These are phyloP conservation scores for Daldinia childiae DNA, from an alignment of 495 filamentous ascomycete genomes.

Conservation along the genomic window DNA sequence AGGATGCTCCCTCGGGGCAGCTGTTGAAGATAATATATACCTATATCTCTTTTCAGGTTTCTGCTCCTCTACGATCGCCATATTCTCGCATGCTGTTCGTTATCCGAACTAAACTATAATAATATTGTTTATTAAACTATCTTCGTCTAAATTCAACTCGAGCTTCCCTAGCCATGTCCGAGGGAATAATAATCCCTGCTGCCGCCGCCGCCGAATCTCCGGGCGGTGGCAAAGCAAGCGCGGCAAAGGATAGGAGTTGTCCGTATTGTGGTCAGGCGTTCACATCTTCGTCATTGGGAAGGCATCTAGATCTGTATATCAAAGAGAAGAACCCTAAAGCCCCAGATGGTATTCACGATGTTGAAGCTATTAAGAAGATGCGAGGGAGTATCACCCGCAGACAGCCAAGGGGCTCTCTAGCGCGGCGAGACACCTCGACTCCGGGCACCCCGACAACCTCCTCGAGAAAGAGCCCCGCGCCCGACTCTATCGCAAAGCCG, in stretches of 20 bases:
- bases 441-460: slow-evolving; percentile 56
- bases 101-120: slow-evolving; percentile 6
- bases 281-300: slow-evolving; percentile 91
- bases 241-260: slow-evolving; percentile 80
- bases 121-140: slow-evolving; percentile 7
- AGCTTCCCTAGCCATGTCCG: slow-evolving; percentile 31
- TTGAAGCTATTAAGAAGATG: slow-evolving; percentile 84
- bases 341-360: slow-evolving; percentile 85
- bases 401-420: slow-evolving; percentile 71
- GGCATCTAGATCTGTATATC: slow-evolving; percentile 90
- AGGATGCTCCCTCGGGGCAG: slow-evolving; percentile 41
- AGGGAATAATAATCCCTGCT: slow-evolving; percentile 27
- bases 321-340: slow-evolving; percentile 85
- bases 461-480: slow-evolving; percentile 44
- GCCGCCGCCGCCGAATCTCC: slow-evolving; percentile 45
- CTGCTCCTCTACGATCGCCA: background rate
- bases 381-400: slow-evolving; percentile 84
- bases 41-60: background rate
- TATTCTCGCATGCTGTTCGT: slow-evolving; percentile 12
- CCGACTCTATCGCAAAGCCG: slow-evolving; percentile 39
- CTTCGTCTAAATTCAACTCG: background rate
- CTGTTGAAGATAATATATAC: slow-evolving; percentile 29
- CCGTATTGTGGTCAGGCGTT: slow-evolving; percentile 86
- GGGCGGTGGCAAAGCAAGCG: slow-evolving; percentile 48
- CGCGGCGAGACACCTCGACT: slow-evolving; percentile 59